A percentile compares a stretch with the other conserved stretches of the same genome.
Conservation (phyloP, 2,329 filamentous ascomycete genomes). For the Colletotrichum gloeosporioides region DNA sequence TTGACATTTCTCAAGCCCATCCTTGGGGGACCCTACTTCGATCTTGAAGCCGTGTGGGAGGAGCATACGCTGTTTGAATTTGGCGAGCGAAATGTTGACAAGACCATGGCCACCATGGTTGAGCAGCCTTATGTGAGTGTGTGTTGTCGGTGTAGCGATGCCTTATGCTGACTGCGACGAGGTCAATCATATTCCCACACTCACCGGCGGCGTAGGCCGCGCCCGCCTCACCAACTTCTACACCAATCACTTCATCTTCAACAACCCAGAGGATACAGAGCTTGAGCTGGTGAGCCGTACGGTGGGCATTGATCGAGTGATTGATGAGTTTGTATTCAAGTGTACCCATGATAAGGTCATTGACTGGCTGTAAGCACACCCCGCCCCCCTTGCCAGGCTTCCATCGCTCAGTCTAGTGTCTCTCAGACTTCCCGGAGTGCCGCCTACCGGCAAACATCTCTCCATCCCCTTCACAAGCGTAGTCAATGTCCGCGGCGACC, state of each 20-base stretch:
- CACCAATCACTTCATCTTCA: slow-evolving; percentile 75
- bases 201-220: slow-evolving; percentile 74
- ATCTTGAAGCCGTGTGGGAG: slow-evolving; percentile 80
- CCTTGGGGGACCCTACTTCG: slow-evolving; percentile 70
- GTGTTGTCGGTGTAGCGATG: background rate
- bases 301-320: slow-evolving; percentile 72
- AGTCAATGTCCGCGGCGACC: slow-evolving; percentile 68
- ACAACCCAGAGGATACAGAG: slow-evolving; percentile 70
- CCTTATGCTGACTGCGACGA: background rate
- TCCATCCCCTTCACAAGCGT: slow-evolving; percentile 67
- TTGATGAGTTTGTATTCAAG: slow-evolving; percentile 73
- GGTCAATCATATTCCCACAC: slow-evolving; percentile 31
- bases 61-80: slow-evolving; percentile 79
- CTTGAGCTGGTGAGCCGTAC: slow-evolving; percentile 76
- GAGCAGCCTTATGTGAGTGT: slow-evolving; percentile 74
- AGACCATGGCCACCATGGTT: slow-evolving; percentile 85
- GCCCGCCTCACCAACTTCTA: slow-evolving; percentile 70
- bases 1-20: slow-evolving; percentile 69
- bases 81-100: slow-evolving; percentile 68
- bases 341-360: slow-evolving; percentile 68
- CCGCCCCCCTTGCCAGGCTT: background rate
- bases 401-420: background rate
- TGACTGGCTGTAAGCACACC: slow-evolving; percentile 68
- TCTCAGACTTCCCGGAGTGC: slow-evolving; percentile 55
- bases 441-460: slow-evolving; percentile 57